These are phyloP conservation scores for Hyphodiscus hymeniophilus DNA, from an alignment of 495 filamentous ascomycete species.

Conservation along the genomic window DNA sequence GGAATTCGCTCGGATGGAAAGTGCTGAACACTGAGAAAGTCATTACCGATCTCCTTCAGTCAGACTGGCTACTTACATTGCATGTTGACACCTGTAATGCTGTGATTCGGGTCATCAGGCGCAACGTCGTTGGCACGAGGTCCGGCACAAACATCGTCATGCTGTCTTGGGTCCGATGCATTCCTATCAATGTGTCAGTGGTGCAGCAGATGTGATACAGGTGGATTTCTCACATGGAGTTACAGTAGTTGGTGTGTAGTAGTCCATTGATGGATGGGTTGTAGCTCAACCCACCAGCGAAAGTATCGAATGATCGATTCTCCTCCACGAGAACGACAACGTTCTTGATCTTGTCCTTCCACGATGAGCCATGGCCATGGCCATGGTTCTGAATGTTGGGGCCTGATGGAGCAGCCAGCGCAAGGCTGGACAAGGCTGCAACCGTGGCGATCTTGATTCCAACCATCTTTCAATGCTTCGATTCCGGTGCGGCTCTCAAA, in stretches of 20 bases:
- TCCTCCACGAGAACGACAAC: conserved; percentile 29
- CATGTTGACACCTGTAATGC: conserved; percentile 42
- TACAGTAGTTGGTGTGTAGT: conserved; percentile 23
- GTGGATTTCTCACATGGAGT: conserved; percentile 13
- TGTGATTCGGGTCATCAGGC: conserved; percentile 41
- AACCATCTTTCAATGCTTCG: conserved; percentile 8
- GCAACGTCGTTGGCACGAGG: conserved; percentile 36
- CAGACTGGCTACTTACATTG: conserved; percentile 22
- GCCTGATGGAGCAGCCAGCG: conserved; percentile 5
- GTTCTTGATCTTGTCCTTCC: conserved; percentile 26
- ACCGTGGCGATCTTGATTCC: conserved; percentile 8
- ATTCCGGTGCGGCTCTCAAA: background rate
- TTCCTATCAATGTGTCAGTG: conserved; percentile 24
- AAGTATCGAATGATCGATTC: conserved; percentile 28
- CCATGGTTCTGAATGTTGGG: background rate
- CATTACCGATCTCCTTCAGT: background rate
- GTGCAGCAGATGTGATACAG: background rate
- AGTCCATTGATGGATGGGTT: conserved; percentile 19
- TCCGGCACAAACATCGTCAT: conserved; percentile 31
- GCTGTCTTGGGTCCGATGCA: conserved; percentile 28
- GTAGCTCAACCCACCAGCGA: conserved; percentile 24
- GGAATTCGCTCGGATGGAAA: conserved; percentile 32
- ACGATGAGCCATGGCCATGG: background rate
- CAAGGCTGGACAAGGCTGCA: conserved; percentile 12
- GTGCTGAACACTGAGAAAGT: conserved; percentile 30